Conservation (phyloP, 2,329 filamentous ascomycete species). For the Aspergillus sp. region DNA sequence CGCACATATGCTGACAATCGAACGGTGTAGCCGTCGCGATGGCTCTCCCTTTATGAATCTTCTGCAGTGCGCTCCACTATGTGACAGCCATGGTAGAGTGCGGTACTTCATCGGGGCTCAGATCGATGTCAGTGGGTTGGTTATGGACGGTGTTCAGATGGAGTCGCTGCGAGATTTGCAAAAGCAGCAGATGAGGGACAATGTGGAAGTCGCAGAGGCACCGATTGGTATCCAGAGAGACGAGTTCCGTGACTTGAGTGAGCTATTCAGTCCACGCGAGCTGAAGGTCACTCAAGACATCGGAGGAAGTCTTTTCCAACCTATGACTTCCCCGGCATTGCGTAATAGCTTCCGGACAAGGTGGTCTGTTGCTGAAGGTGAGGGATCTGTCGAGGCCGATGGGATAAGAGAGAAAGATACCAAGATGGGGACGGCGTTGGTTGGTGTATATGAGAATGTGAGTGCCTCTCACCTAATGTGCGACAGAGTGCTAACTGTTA, state of each 20-base stretch:
- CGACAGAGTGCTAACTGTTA: no score
- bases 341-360: no score
- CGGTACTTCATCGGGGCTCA: constrained; percentile 73
- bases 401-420: constrained; percentile 40
- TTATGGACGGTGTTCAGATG: constrained; percentile 66
- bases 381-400: constrained; percentile 22
- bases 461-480: constrained; percentile 25
- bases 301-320: constrained; percentile 56
- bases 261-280: constrained; percentile 70
- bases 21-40: constrained; percentile 60
- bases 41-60: constrained; percentile 77
- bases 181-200: constrained; percentile 28
- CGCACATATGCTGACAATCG: not conserved
- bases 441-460: constrained; percentile 60
- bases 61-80: constrained; percentile 70
- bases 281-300: constrained; percentile 63
- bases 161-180: constrained; percentile 59
- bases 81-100: constrained; percentile 66
- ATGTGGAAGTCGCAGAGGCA: not conserved
- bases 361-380: constrained; percentile 17
- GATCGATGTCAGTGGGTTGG: constrained; percentile 69
- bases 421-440: constrained; percentile 32
- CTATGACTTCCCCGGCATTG: not conserved
- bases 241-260: constrained; percentile 65
- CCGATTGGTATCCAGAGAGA: constrained; percentile 47